Conservation (phyloP, 805 yeast genomes). For the Cyberlindnera maritima region DNA sequence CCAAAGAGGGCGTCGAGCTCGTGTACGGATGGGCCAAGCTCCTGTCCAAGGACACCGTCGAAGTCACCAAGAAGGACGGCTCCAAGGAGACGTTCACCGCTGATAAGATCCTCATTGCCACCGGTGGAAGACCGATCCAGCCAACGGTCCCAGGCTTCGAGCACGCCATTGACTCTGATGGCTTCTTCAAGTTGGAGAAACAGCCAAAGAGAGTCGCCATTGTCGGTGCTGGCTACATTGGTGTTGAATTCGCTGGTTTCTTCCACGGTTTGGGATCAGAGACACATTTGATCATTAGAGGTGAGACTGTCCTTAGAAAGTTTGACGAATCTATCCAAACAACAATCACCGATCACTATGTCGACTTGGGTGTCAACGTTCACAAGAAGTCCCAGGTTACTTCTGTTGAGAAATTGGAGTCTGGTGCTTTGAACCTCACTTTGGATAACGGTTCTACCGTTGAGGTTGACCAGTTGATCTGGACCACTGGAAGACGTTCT, state of each 20-base stretch:
- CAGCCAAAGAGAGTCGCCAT: constrained; percentile 93
- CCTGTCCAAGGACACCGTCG: constrained; percentile 66
- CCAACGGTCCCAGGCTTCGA: constrained; percentile 83
- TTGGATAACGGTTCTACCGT: constrained; percentile 39
- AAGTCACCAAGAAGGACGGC: constrained; percentile 69
- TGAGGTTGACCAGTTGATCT: constrained; percentile 78
- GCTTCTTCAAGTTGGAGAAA: constrained; percentile 73
- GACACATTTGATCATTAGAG: constrained; percentile 85
- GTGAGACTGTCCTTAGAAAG: constrained; percentile 83
- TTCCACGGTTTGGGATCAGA: constrained; percentile 86
- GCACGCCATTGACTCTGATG: constrained; percentile 83
- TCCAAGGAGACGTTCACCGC: constrained; percentile 61
- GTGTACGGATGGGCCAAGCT: constrained; percentile 86
- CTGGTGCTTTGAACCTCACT: constrained; percentile 48
- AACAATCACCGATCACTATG: constrained; percentile 78
- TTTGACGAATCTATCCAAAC: constrained; percentile 81
- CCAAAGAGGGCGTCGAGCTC: constrained; percentile 85
- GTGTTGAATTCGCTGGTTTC: constrained; percentile 92
- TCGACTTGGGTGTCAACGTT: constrained; percentile 75
- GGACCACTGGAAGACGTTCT: constrained; percentile 94
- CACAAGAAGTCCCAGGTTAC: constrained; percentile 61
- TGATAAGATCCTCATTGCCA: constrained; percentile 81
- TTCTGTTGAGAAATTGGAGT: constrained; percentile 44
- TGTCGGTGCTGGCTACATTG: constrained; percentile 98
- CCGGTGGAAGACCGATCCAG: constrained; percentile 83